Base-by-base conservation (phyloP, 306 rosid genomes). In the Mimosa pudica region DNA sequence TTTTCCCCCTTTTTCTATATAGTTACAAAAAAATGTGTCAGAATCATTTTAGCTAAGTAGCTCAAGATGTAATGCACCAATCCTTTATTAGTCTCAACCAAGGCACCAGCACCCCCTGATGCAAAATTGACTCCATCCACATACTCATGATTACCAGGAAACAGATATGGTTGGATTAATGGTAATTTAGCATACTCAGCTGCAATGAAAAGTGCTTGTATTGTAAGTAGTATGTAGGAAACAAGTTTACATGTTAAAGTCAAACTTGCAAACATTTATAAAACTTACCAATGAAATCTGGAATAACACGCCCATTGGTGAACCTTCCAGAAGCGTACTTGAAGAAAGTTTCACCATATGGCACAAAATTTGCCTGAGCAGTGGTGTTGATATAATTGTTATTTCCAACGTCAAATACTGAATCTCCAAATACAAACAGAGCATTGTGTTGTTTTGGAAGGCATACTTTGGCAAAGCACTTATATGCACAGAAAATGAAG, bases 91-190 rank as follows among this genome's bases (percentile, higher is more conserved):
- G 88, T 90, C 75, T 86, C 87, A 71, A 67, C 77, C 5, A 92
- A 82, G 80, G 90, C 92, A 58, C 97, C 97, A 61, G 89, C 93
- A 52, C 92, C 94, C 10, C 69, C 89, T 41, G 95, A 90, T 35
- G 97, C 93, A 80, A 92, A 89, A 84, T 92, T 92, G 42, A 80
- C 79, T 6, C 97, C 97, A 61, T 80, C 48, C 0, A 70, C 57
- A 55, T 84, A 90, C 3, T 4, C 35, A 30, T 74, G 69, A 71
- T 64, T 11, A 61, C 85, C 83, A 7, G 89, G 92, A 65, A 87
- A 78, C 17, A 91, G 82, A 73, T 86, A 89, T 3, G 93, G 81
- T 41, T 78, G 87, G 30, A 89, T 32, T 32, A 62, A 62, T 12
- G 78, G 90, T 75, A 90, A 57, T 24, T 81, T 64, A 36, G 89